A percentile compares a stretch with the other conserved stretches of the same genome.
Evolutionary conservation across 169 alveolate genomes (phyloP).

Genomic region (Plasmodium gaboni): DNA sequence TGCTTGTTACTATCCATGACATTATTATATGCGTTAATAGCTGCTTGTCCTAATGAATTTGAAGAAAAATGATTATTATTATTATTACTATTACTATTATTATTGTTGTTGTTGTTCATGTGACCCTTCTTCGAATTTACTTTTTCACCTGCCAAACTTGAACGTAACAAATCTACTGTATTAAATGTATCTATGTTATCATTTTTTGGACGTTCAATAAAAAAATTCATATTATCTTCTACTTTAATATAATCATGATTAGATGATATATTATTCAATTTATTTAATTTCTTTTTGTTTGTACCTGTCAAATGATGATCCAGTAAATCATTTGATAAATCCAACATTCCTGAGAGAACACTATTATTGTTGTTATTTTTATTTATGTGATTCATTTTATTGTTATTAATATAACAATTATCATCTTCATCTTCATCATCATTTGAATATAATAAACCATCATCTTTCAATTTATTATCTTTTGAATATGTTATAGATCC

Average conservation of each 20-base stretch:
- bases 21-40: conserved; percentile 9
- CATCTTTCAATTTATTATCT: conserved; percentile 38
- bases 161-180: conserved; percentile 43
- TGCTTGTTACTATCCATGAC: conserved; percentile 4
- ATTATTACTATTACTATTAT: background rate
- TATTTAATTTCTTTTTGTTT: background rate
- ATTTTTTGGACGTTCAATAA: conserved; percentile 42
- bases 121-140: background rate
- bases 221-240: conserved; percentile 47
- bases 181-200: conserved; percentile 32
- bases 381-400: conserved; percentile 15
- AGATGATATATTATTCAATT: background rate
- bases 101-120: background rate
- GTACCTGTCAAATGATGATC: background rate
- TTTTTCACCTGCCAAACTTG: conserved; percentile 28
- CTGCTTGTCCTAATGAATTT: conserved; percentile 1
- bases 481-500: conserved; percentile 35
- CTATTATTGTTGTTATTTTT: background rate
- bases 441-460: conserved; percentile 28
- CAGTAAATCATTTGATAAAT: background rate
- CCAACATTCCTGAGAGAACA: background rate
- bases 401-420: conserved; percentile 5
- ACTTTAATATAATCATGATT: conserved; percentile 16
- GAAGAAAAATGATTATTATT: background rate
- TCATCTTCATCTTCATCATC: conserved; percentile 37